Base-by-base conservation (phyloP, 768 basidiomycete species). In the Gloeophyllum trabeum region DNA sequence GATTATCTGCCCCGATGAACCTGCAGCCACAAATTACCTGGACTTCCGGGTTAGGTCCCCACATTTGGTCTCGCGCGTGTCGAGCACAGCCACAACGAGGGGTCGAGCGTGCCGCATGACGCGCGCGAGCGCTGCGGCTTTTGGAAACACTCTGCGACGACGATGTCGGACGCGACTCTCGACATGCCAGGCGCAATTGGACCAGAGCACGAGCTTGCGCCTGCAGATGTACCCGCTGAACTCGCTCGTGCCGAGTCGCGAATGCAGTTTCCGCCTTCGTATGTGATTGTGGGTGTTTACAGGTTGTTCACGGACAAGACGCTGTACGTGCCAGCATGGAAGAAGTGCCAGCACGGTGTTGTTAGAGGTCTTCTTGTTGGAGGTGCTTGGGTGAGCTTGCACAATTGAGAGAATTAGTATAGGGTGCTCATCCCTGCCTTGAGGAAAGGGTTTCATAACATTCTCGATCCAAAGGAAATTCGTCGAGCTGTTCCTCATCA, bases 281-380 rank as follows among this genome's bases (percentile, higher is more conserved):
- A 96, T 56, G 77, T 81, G 36, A 59, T 88, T 3, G 89, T 96
- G 0, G 91, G 91, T 0, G 72, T 79, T 14, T 94, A 93, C 59
- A 67, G 91, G 22, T 65, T 96, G 4, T 70, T 77, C 52, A 88
- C 83, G 0, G 90, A 93, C 57, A 66, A 71, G 28, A 61, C 61
- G 12, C 63, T 94, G 24, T 79, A 76, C 46, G 62, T 66, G 20
- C 88, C 90, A 3, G 79, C 83, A 5, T 89, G 91, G 87, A 64
- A 83, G 53, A 92, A 89, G 61, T 86, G 89, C 55, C 73, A 69
- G 48, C 81, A 93, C 59, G 92, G 84, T 0, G 73, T 75, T 1
- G 54, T 69, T 37, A 65, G 90, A 16, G 91, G 92, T 0, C 63
- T 73, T 0, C 59, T 73, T 13, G 81, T 88, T 30, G 90, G 82